Conservation (phyloP, 305 asterid genomes). For the Solanum hybrid region DNA sequence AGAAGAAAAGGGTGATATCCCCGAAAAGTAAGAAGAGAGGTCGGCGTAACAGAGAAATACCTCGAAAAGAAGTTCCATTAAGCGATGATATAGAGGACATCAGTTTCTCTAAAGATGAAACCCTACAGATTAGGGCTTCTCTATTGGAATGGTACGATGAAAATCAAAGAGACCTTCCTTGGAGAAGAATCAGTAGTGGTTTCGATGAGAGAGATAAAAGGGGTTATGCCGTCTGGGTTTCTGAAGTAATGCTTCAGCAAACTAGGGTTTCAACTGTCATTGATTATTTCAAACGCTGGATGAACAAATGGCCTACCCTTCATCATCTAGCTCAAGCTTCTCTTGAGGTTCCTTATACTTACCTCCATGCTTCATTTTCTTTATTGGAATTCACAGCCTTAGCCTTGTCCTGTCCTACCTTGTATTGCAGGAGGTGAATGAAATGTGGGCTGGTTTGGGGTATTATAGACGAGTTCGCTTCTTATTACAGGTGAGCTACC, state of each 20-base stretch:
- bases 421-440: constrained; percentile 93
- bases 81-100: constrained; percentile 69
- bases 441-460: constrained; percentile 99
- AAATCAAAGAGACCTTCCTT: constrained; percentile 82
- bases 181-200: constrained; percentile 65
- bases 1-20: background rate
- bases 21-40: constrained; percentile 21
- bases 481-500: constrained; percentile 64
- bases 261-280: constrained; percentile 94
- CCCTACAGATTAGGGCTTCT: constrained; percentile 56
- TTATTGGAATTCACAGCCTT: background rate
- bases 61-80: background rate
- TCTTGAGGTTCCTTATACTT: constrained; percentile 41
- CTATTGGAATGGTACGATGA: constrained; percentile 70
- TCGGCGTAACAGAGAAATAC: constrained; percentile 8
- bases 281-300: constrained; percentile 84
- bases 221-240: constrained; percentile 97
- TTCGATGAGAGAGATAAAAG: constrained; percentile 34
- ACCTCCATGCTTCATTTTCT: background rate
- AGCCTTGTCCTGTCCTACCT: background rate
- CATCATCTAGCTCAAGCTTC: constrained; percentile 77
- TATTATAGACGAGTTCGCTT: constrained; percentile 87
- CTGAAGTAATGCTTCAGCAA: constrained; percentile 99
- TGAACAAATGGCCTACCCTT: constrained; percentile 92
- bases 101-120: constrained; percentile 41